Base-by-base conservation (phyloP, 345 rosid genomes). In the Angophora floribunda region DNA sequence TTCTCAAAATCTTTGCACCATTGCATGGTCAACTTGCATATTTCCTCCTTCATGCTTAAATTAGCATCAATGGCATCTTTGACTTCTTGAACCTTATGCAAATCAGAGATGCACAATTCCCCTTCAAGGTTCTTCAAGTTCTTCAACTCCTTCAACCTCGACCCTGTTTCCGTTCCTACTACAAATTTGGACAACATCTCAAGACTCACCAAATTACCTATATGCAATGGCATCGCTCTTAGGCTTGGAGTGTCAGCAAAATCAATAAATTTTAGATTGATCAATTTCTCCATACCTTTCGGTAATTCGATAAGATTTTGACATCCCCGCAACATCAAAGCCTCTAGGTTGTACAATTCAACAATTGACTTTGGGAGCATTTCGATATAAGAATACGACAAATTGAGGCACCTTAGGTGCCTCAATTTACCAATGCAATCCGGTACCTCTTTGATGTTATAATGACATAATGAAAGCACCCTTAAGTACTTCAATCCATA, bases 401-500 rank as follows among this genome's bases (percentile, higher is more conserved):
- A 0, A 67, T 67, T 67, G 0, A 67, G 79, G 79, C 32, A 11
- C 79, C 79, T 67, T 67, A 67, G 45, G 11, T 67, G 79, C 79
- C 1, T 67, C 11, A 67, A 0, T 15, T 30, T 15, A 12, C 79
- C 79, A 67, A 67, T 1, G 45, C 79, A 0, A 1, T 67, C 79
- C 0, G 79, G 22, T 67, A 67, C 79, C 45, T 32, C 2, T 32
- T 11, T 7, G 0, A 32, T 67, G 0, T 0, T 0, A 16, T 32
- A 67, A 0, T 0, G 0, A 30, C 79, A 0, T 1, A 67, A 32
- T 32, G 79, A 67, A 67, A 67, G 45, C 0, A 67, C 79, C 24
- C 79, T 67, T 1, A 67, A 16, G 12, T 30, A 16, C 12, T 15
- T 30, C 1, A 67, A 0, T 67, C 0, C 3, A 0, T 1, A 16